Base-by-base conservation (phyloP, 1,284 basidiomycete species). In the Wolfiporia cocos region DNA sequence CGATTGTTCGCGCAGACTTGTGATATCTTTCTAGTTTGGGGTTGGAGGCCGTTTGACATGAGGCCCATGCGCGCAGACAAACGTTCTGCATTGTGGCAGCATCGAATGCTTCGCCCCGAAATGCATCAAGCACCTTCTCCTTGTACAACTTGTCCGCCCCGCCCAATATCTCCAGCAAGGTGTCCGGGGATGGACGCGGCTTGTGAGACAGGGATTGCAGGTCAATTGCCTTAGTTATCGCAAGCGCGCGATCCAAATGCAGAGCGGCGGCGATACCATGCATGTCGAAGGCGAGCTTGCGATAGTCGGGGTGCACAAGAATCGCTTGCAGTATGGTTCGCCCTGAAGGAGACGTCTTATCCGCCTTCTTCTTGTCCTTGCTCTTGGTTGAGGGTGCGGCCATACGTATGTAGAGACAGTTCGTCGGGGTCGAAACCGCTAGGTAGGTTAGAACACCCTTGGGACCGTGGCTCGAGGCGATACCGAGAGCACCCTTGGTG, bases 171-270 rank as follows among this genome's bases (percentile, higher is more conserved):
- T 3, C 15, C 11, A 47, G 12, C 1, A 45, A 34, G 1, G 23
- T 39, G 14, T 15, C 33, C 15, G 23, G 6, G 12, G 51, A n/a
- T n/a, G n/a, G n/a, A n/a, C n/a, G n/a, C n/a, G n/a, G n/a, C n/a
- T n/a, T n/a, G n/a, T n/a, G n/a, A n/a, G n/a, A n/a, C n/a, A n/a
- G n/a, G 33, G 40, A 50, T 37, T 50, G 44, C 6, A 83, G 64
- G 47, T 84, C 80, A 26, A 82, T 60, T 10, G 57, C 69, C 22
- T 63, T 56, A 3, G 44, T 48, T n/a, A 74, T 59, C 15, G 52
- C 54, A 4, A 72, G 33, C 0, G 54, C 54, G 4, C 62, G 41
- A 35, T 76, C 69, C 12, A 55, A 38, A 48, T 55, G 57, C 7
- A 78, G 50, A 1, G 68, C 58, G 2, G 62, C 47, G 0, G 65